Evolutionary conservation across 2,329 filamentous ascomycete species (phyloP).

Genomic region (Colletotrichum sp.): DNA sequence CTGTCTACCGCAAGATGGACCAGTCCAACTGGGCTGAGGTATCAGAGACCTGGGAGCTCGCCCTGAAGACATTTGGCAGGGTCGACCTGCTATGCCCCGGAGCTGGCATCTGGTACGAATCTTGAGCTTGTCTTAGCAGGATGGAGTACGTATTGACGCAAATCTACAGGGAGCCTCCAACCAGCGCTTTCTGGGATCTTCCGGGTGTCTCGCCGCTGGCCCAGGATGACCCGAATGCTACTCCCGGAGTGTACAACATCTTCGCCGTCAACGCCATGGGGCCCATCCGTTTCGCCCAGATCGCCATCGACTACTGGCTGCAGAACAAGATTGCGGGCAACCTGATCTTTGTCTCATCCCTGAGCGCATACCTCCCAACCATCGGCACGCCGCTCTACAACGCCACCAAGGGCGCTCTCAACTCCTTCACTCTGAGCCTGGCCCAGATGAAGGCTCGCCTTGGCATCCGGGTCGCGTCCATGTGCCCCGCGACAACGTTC

Average conservation of each 20-base stretch:
- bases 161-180: conserved; percentile 24
- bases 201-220: conserved; percentile 26
- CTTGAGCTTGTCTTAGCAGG: rapidly evolving
- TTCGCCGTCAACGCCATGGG: conserved; percentile 30
- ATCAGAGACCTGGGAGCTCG: conserved; percentile 23
- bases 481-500: conserved; percentile 20
- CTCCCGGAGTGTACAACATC: conserved; percentile 26
- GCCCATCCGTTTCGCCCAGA: conserved; percentile 30
- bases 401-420: conserved; percentile 30
- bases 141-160: not conserved
- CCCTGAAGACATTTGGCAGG: conserved; percentile 11
- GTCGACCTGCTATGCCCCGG: conserved; percentile 24
- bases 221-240: conserved; percentile 24
- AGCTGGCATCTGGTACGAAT: conserved; percentile 23
- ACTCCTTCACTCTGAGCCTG: conserved; percentile 21
- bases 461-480: conserved; percentile 21
- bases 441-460: conserved; percentile 6
- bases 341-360: conserved; percentile 29
- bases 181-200: conserved; percentile 28
- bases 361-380: conserved; percentile 31
- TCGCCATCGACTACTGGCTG: conserved; percentile 34
- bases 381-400: conserved; percentile 34
- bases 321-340: conserved; percentile 40
- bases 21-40: conserved; percentile 30
- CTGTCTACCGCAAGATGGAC: conserved; percentile 30